Base-by-base conservation (phyloP, 2,329 filamentous ascomycete genomes). In the Monosporascus cannonballus region DNA sequence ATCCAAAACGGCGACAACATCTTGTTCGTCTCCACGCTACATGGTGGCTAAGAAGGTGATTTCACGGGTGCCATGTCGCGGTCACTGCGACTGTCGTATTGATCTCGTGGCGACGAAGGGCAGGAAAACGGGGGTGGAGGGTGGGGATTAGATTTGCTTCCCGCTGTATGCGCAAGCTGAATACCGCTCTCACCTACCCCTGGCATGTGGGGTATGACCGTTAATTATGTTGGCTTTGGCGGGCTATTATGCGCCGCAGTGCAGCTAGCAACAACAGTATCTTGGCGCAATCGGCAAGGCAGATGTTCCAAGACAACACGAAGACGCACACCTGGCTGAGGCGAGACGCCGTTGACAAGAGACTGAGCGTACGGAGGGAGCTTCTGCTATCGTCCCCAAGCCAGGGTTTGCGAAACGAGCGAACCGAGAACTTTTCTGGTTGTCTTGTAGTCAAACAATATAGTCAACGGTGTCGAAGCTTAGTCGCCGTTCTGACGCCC, bases 21-120 rank as follows among this genome's bases (percentile, higher is more conserved):
- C 61, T 77, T 97, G 59, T 99, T 99, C 73, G 92, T 99, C 56
- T 96, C 92, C 56, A 99, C 94, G 18, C 77, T 99, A 56, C 94
- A 99, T 70, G 94, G 94, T 53, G 94, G 94, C 55, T 97, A 81
- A 63, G 51, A 39, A 34, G 47, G 44, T 57, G 52, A 48, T 48
- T 49, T 52, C 47, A 45, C 9, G 18, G 18, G 38, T 5, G 3
- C 9, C 42, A 30, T 46, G 14, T 20, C 18, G n/a, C 3, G 22
- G 39, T 11, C 9, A 14, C 39, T 42, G 9, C 38, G 22, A 6
- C n/a, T n/a, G n/a, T 5, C 20, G 14, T 42, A 20, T 22, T 18
- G n/a, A 18, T 42, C 7, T 22, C 39, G 15, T 20, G n/a, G n/a
- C 17, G 39, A 18, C 8, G 39, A 42, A 20, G 39, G 39, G 22